These are phyloP conservation scores for Salvia rosmarinus DNA, from an alignment of 257 asterid species.

Conservation along the genomic window DNA sequence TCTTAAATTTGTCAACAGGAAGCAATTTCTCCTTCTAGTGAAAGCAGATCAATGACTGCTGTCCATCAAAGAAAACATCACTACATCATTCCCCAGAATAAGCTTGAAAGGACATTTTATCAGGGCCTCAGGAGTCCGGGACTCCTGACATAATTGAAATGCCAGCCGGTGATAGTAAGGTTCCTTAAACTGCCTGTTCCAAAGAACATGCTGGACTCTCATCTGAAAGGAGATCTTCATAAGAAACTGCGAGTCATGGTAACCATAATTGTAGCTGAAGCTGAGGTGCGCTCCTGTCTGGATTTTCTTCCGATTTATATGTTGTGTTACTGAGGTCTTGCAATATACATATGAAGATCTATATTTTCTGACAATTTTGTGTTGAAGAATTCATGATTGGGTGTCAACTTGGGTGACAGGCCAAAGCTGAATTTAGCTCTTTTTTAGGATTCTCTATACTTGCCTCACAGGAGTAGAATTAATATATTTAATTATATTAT, in stretches of 20 bases:
- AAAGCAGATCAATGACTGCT: slow-evolving; percentile 61
- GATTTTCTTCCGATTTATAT: background rate
- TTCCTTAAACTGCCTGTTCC: slow-evolving; percentile 77
- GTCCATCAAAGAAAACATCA: slow-evolving; percentile 71
- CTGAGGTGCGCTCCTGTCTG: slow-evolving; percentile 65
- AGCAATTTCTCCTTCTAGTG: slow-evolving; percentile 48
- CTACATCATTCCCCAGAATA: slow-evolving; percentile 80
- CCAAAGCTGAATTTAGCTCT: background rate
- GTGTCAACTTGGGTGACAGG: slow-evolving; percentile 9
- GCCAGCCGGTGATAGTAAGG: slow-evolving; percentile 83
- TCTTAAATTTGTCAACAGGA: slow-evolving; percentile 58
- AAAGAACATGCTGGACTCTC: slow-evolving; percentile 84
- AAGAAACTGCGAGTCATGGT: slow-evolving; percentile 61
- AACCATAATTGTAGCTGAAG: slow-evolving; percentile 75
- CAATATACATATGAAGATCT: background rate
- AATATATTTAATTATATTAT: too few species aligned
- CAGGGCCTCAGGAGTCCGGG: slow-evolving; percentile 56
- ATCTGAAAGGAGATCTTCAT: slow-evolving; percentile 66
- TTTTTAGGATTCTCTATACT: too few species aligned
- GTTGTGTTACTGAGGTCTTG: background rate
- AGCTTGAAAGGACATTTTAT: slow-evolving; percentile 89
- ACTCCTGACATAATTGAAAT: slow-evolving; percentile 60
- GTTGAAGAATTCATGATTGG: background rate
- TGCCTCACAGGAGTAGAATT: too few species aligned
- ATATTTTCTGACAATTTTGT: background rate